Percentiles rank a stretch among this genome's conserved stretches.
Evolutionary conservation across 495 filamentous ascomycete genomes (phyloP).

Genomic region (Bacidia gigantensis): DNA sequence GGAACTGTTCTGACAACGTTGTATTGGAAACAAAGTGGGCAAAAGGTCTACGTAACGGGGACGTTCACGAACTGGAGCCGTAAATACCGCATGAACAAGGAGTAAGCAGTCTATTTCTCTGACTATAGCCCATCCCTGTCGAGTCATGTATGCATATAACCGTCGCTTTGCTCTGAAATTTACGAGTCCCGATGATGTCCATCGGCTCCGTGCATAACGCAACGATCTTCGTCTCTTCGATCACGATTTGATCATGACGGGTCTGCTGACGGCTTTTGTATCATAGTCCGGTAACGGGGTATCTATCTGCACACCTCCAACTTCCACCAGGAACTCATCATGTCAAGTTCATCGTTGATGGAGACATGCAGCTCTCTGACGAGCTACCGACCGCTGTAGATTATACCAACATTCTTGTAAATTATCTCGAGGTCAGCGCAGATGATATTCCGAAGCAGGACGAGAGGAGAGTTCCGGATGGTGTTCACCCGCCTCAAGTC

Average conservation of each 20-base stretch:
- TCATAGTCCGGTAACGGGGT: slow-evolving; percentile 25
- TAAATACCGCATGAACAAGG: slow-evolving; percentile 71
- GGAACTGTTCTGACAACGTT: slow-evolving; percentile 66
- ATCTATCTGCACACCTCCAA: slow-evolving; percentile 60
- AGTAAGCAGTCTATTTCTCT: slow-evolving; percentile 44
- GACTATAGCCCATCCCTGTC: too few species aligned
- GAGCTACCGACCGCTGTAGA: slow-evolving; percentile 88
- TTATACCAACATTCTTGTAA: slow-evolving; percentile 90
- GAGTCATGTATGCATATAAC: background rate
- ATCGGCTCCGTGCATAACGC: background rate
- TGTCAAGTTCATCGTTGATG: slow-evolving; percentile 89
- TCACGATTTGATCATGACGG: background rate
- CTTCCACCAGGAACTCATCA: slow-evolving; percentile 91
- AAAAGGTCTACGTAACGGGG: slow-evolving; percentile 90
- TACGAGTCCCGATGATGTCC: background rate
- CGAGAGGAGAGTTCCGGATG: slow-evolving; percentile 22
- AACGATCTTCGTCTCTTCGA: background rate
- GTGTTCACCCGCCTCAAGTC: slow-evolving; percentile 33
- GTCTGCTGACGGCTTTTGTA: slow-evolving; percentile 14
- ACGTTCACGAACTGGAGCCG: slow-evolving; percentile 93
- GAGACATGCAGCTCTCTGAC: slow-evolving; percentile 75
- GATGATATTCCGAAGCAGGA: slow-evolving; percentile 44
- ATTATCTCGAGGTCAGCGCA: slow-evolving; percentile 86
- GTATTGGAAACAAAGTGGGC: slow-evolving; percentile 64
- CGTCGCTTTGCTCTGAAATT: background rate